Percentiles rank a stretch among this genome's conserved stretches.
phyloP scores from a whole-genome alignment of 1,284 basidiomycete species.

The Neonothopanus nambi region DNA sequence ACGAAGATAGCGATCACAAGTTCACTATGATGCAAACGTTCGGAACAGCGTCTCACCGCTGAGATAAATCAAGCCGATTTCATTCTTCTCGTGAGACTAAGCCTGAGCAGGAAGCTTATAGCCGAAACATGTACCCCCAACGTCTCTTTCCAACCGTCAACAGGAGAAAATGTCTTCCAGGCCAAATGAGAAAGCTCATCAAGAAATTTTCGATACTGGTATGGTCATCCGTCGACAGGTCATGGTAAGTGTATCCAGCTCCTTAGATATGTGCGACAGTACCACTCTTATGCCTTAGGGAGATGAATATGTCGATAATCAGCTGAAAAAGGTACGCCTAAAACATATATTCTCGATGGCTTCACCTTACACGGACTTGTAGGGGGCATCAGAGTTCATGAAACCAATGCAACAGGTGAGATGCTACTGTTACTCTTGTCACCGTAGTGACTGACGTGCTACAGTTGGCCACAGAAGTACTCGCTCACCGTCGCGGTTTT shows the following conservation, averaged over 20 bases:
- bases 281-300: slow-evolving; percentile 26
- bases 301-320: slow-evolving; percentile 40
- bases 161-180: slow-evolving; percentile 28
- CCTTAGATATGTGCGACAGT: background rate
- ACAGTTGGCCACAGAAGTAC: slow-evolving; percentile 37
- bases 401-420: slow-evolving; percentile 42
- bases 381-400: slow-evolving; percentile 43
- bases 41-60: too few relatives aligned
- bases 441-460: background rate
- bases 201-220: slow-evolving; percentile 41
- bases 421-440: background rate
- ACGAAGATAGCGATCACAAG: too few relatives aligned
- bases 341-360: background rate
- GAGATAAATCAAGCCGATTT: too few relatives aligned
- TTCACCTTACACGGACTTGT: background rate
- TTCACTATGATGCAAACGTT: too few relatives aligned
- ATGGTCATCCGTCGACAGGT: slow-evolving; percentile 38
- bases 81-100: too few relatives aligned
- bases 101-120: too few relatives aligned
- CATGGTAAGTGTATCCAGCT: slow-evolving; percentile 29
- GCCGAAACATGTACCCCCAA: too few relatives aligned
- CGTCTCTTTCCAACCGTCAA: background rate
- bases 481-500: slow-evolving; percentile 8
- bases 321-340: slow-evolving; percentile 32
- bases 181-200: slow-evolving; percentile 34